Percentiles rank a stretch among this genome's conserved stretches.
Conservation (phyloP, 306 rosid species). For the Dryas octopetala region DNA sequence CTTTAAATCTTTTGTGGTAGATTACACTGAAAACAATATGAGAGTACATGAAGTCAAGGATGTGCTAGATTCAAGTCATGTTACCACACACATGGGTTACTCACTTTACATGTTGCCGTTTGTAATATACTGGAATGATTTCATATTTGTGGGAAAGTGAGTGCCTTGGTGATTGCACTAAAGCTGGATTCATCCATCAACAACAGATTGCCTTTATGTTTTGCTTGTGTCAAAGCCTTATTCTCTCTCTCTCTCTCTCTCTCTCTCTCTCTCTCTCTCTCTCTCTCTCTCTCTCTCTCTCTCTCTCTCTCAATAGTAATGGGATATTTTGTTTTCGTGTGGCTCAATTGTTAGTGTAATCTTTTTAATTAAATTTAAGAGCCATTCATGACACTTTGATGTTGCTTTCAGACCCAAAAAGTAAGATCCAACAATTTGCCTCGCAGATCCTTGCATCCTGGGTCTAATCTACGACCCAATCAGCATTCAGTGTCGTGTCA, state of each 20-base stretch:
- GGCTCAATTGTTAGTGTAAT: too few relatives aligned
- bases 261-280: too few relatives aligned
- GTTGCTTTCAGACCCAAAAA: slow-evolving; percentile 76
- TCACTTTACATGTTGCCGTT: background rate
- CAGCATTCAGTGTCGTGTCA: slow-evolving; percentile 87
- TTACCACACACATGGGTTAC: background rate
- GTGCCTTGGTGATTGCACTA: background rate
- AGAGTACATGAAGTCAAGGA: background rate
- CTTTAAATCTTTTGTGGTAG: background rate
- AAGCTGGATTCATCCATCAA: background rate
- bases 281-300: background rate
- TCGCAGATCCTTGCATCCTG: slow-evolving; percentile 73
- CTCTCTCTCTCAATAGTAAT: background rate
- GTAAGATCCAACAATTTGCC: slow-evolving; percentile 91
- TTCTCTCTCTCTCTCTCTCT: too few relatives aligned
- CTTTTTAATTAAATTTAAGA: too few relatives aligned
- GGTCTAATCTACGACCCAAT: slow-evolving; percentile 73
- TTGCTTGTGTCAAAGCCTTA: background rate
- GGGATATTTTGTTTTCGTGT: background rate
- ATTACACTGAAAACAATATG: background rate
- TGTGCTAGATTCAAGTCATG: background rate
- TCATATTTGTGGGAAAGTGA: background rate
- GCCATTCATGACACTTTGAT: slow-evolving; percentile 14
- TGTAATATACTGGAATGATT: background rate
- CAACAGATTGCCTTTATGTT: background rate